phyloP scores from a whole-genome alignment of 1,139 yeast genomes.

The Saccharomycopsis crataegensis region DNA sequence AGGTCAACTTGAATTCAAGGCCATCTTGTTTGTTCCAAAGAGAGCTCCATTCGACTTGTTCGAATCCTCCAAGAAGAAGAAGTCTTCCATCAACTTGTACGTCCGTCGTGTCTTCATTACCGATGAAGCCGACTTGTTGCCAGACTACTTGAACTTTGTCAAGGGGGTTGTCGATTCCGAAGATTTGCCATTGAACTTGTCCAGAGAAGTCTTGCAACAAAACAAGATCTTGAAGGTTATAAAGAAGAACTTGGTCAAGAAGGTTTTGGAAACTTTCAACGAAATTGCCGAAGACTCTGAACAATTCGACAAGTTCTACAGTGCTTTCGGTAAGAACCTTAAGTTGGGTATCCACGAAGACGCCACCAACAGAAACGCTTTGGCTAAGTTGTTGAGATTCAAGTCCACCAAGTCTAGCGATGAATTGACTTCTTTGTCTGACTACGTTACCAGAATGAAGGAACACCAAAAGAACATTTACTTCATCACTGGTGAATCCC shows the following conservation, averaged over 20 bases:
- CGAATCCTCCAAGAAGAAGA: conserved; percentile 93
- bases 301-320: conserved; percentile 97
- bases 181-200: conserved; percentile 98
- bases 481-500: conserved; percentile 98
- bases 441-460: conserved; percentile 99
- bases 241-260: conserved; percentile 98
- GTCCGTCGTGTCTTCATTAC: conserved; percentile 99
- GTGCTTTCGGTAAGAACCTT: conserved; percentile 96
- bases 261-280: conserved; percentile 95
- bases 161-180: conserved; percentile 99
- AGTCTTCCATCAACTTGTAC: conserved; percentile 96
- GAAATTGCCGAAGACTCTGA: conserved; percentile 99
- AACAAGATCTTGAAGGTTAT: conserved; percentile 99
- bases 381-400: conserved; percentile 95
- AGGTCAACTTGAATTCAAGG: conserved; percentile 99
- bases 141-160: conserved; percentile 97
- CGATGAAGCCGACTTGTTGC: conserved; percentile 98
- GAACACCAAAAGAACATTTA: conserved; percentile 99
- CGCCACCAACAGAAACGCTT: conserved; percentile 91
- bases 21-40: conserved; percentile 95
- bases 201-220: conserved; percentile 99
- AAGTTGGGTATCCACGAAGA: conserved; percentile 99
- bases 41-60: conserved; percentile 99
- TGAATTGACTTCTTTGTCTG: conserved; percentile 90
- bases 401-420: conserved; percentile 93